phyloP scores from a whole-genome alignment of 257 asterid species.

The Echium plantagineum region DNA sequence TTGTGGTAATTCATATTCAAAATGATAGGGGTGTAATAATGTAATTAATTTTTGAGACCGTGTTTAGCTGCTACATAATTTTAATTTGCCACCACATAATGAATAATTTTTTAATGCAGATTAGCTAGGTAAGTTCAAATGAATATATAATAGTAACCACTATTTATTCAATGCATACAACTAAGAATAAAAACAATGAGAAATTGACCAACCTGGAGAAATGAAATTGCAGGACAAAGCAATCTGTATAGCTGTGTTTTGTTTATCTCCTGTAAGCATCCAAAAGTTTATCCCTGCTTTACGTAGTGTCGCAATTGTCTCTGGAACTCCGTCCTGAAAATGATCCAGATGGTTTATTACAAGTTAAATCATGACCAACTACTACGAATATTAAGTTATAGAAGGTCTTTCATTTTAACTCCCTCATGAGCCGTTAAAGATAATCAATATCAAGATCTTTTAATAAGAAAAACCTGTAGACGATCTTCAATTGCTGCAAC shows the following conservation, averaged over 20 bases:
- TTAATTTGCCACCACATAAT: too few relatives aligned
- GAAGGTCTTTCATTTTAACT: not conserved
- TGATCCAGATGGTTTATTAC: not conserved
- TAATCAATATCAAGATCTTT: not conserved
- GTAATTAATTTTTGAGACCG: too few relatives aligned
- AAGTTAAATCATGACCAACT: too few relatives aligned
- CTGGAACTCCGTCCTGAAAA: constrained; percentile 90
- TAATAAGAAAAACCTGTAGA: constrained; percentile 50
- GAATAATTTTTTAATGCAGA: too few relatives aligned
- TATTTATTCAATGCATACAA: not conserved
- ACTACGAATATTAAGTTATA: not conserved
- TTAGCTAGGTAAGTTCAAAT: too few relatives aligned
- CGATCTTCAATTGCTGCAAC: constrained; percentile 99
- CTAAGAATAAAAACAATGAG: not conserved
- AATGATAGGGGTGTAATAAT: too few relatives aligned
- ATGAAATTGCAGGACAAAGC: constrained; percentile 13
- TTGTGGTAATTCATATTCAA: too few relatives aligned
- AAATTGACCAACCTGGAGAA: constrained; percentile 1
- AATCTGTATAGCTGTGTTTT: constrained; percentile 90
- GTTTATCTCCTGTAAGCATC: constrained; percentile 99
- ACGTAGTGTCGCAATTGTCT: constrained; percentile 79
- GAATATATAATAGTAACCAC: not conserved
- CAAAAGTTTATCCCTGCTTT: constrained; percentile 95
- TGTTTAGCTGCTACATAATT: too few relatives aligned
- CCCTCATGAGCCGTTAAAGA: not conserved